A percentile compares a stretch with the other conserved stretches of the same genome.
Conservation (phyloP, 176 grass and related monocot genomes). For the Ensete ventricosum region DNA sequence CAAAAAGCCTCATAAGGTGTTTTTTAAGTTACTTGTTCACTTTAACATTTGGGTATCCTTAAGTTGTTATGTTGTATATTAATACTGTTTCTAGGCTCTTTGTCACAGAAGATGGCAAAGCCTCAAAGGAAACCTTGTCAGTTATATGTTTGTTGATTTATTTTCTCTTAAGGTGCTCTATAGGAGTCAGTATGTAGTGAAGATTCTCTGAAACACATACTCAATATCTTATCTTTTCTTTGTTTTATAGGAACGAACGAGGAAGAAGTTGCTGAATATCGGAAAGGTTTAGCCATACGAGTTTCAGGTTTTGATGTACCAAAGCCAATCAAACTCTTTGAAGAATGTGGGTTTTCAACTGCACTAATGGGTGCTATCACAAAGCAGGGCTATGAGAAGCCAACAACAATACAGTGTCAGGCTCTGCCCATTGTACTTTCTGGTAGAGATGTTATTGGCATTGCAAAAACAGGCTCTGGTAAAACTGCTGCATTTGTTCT, state of each 20-base stretch:
- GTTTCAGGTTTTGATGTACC: conserved; percentile 89
- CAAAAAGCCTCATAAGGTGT: not conserved
- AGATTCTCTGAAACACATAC: not conserved
- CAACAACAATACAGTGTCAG: conserved; percentile 92
- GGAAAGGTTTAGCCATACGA: conserved; percentile 79
- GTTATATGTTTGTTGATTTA: not conserved
- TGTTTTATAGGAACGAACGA: conserved; percentile 66
- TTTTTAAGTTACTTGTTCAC: not conserved
- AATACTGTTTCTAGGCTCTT: not conserved
- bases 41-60: not conserved
- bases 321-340: conserved; percentile 76
- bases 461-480: conserved; percentile 98
- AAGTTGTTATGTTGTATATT: not conserved
- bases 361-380: conserved; percentile 80
- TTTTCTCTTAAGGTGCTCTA: not conserved
- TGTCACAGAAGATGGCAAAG: not conserved
- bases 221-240: conserved; percentile 10
- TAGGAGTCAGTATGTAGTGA: not conserved
- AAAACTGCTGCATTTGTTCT: conserved; percentile 98
- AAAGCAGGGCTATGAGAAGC: conserved; percentile 92
- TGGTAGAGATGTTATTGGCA: conserved; percentile 95
- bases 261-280: conserved; percentile 65
- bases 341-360: conserved; percentile 73
- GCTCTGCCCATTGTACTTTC: conserved; percentile 85
- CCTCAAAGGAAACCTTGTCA: not conserved